A percentile compares a stretch with the other conserved stretches of the same genome.
phyloP scores from a whole-genome alignment of 2,329 filamentous ascomycete genomes.

The Ophiocordyceps camponoti-rufipedis region DNA sequence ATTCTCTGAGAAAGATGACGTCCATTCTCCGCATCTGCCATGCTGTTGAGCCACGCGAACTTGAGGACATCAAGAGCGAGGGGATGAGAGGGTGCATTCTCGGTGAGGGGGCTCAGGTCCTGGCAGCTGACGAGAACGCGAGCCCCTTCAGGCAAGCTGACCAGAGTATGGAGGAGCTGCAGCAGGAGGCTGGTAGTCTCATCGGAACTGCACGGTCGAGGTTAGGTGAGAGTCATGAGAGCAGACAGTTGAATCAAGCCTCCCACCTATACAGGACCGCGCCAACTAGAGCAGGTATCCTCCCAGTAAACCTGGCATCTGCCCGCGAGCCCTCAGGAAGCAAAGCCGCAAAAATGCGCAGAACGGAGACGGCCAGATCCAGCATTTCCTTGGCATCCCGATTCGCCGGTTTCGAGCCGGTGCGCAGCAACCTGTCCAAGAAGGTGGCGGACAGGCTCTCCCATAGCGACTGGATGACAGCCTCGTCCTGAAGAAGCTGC shows the following conservation, averaged over 20 bases:
- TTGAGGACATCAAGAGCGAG: constrained; percentile 35
- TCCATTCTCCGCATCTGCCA: constrained; percentile 14
- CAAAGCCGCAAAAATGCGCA: constrained; percentile 42
- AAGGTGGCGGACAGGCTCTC: constrained; percentile 41
- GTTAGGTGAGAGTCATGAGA: background rate
- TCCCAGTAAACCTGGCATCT: constrained; percentile 27
- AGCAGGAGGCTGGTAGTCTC: constrained; percentile 34
- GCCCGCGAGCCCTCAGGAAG: constrained; percentile 28
- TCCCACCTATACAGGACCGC: constrained; percentile 35
- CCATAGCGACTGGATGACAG: constrained; percentile 34
- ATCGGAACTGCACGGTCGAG: constrained; percentile 20
- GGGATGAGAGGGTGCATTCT: constrained; percentile 34
- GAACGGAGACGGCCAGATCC: constrained; percentile 40
- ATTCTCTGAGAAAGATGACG: constrained; percentile 20
- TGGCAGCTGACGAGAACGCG: constrained; percentile 25
- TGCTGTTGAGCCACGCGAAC: constrained; percentile 36
- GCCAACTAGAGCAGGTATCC: constrained; percentile 34
- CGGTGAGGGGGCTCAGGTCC: constrained; percentile 35
- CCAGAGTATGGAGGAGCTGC: constrained; percentile 37
- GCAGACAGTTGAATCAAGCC: background rate
- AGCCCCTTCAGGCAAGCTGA: constrained; percentile 32
- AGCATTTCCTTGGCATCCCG: constrained; percentile 40
- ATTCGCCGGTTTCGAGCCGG: constrained; percentile 23
- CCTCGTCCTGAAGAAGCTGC: constrained; percentile 28
- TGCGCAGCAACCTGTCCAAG: constrained; percentile 41